Conservation (phyloP, 495 filamentous ascomycete genomes). For the Neurospora sp. region DNA sequence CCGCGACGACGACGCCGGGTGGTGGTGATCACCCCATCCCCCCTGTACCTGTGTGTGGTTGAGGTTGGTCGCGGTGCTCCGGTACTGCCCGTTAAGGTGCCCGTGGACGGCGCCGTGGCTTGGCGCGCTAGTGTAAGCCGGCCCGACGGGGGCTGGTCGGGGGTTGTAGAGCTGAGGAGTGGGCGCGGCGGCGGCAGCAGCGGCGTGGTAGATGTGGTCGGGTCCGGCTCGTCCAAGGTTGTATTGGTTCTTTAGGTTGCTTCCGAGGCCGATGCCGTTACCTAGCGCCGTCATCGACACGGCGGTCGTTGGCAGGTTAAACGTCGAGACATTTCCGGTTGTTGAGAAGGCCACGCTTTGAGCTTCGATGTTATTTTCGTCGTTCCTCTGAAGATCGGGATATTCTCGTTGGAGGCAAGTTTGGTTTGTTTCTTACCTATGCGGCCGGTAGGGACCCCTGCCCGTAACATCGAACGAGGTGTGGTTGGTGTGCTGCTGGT, state of each 20-base stretch:
- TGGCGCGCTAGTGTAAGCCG: conserved; percentile 13
- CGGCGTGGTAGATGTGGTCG: not conserved
- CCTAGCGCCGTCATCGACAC: not conserved
- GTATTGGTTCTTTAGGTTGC: conserved; percentile 5
- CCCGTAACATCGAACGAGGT: conserved; percentile 19
- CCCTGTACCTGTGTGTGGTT: not conserved
- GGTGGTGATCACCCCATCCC: not conserved
- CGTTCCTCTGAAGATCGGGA: conserved; percentile 17
- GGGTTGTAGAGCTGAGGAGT: conserved; percentile 25
- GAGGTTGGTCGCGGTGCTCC: conserved; percentile 8
- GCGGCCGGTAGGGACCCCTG: conserved; percentile 28
- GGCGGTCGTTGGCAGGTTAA: conserved; percentile 21
- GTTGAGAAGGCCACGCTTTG: conserved; percentile 31
- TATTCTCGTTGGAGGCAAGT: conserved; percentile 4
- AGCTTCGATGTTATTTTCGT: conserved; percentile 30
- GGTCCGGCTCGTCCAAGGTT: conserved; percentile 14
- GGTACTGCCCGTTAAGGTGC: conserved; percentile 24
- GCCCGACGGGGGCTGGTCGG: conserved; percentile 20
- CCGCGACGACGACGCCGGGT: conserved; percentile 10
- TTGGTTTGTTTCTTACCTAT: conserved; percentile 34
- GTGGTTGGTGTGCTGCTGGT: conserved; percentile 11
- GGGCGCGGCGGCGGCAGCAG: conserved; percentile 24
- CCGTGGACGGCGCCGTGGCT: conserved; percentile 14
- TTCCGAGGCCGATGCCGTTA: conserved; percentile 5
- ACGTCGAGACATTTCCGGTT: conserved; percentile 26